Conservation (phyloP, 805 yeast genomes). For the Blastobotrys attinorum region DNA sequence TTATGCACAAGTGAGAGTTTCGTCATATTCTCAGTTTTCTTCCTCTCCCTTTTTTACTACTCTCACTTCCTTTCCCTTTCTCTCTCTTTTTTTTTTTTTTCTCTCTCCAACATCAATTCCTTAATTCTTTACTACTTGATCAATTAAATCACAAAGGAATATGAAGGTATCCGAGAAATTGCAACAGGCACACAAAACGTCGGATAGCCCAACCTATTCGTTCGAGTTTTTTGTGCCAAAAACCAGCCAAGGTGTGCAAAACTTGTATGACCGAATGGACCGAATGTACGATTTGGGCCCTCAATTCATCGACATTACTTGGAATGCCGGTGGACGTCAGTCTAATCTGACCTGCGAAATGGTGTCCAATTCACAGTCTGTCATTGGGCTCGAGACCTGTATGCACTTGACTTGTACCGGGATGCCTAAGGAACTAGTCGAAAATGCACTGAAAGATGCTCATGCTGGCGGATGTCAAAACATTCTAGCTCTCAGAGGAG, state of each 20-base stretch:
- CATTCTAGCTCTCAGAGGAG: constrained; percentile 91
- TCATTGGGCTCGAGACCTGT: constrained; percentile 88
- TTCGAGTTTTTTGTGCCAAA: constrained; percentile 97
- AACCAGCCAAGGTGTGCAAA: constrained; percentile 94
- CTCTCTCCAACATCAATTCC: background rate
- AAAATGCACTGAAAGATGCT: constrained; percentile 77
- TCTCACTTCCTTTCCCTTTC: background rate
- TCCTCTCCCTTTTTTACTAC: background rate
- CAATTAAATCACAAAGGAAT: background rate
- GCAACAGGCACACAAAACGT: constrained; percentile 31
- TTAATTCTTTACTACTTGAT: background rate
- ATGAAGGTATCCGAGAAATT: constrained; percentile 45
- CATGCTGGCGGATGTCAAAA: constrained; percentile 90
- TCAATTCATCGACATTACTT: constrained; percentile 87
- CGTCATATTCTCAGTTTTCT: too few species aligned
- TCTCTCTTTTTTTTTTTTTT: background rate
- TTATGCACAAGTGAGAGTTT: too few species aligned
- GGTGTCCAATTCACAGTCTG: constrained; percentile 84
- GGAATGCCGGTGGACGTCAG: constrained; percentile 96
- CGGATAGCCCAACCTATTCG: constrained; percentile 64
- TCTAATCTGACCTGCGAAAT: constrained; percentile 82
- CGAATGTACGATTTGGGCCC: constrained; percentile 92
- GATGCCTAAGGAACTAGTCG: constrained; percentile 76
- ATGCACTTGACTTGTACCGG: constrained; percentile 98
- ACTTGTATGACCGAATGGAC: constrained; percentile 93